Percentiles rank a stretch among this genome's conserved stretches.
Evolutionary conservation across 768 basidiomycete genomes (phyloP).

Genomic region (Lentinus tigrinus): DNA sequence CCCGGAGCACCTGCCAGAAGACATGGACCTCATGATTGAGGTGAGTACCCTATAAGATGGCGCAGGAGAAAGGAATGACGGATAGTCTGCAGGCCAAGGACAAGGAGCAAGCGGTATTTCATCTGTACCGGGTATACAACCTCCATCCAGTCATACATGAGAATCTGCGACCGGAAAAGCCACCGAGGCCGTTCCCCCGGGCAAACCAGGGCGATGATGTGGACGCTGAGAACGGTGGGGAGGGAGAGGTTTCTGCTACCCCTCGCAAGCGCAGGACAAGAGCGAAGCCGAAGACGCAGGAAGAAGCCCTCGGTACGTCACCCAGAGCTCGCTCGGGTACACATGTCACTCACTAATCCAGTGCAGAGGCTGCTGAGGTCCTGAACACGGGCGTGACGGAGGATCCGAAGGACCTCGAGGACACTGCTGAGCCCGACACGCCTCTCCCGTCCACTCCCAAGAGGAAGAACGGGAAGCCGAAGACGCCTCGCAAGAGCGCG

Average conservation of each 20-base stretch:
- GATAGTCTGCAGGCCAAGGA: slow-evolving; percentile 65
- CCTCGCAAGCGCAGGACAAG: slow-evolving; percentile 1
- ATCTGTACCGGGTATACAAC: slow-evolving; percentile 76
- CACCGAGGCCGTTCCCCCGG: slow-evolving; percentile 23
- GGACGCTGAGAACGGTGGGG: not conserved
- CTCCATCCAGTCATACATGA: slow-evolving; percentile 62
- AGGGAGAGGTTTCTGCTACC: slow-evolving; percentile 16
- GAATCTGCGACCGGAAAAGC: slow-evolving; percentile 33
- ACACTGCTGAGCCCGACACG: not conserved
- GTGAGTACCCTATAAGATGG: slow-evolving; percentile 7
- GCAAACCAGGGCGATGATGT: not conserved
- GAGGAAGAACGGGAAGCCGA: not conserved
- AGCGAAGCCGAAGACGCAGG: not conserved
- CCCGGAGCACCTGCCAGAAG: slow-evolving; percentile 54
- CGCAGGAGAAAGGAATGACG: not conserved
- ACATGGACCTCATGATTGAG: slow-evolving; percentile 85
- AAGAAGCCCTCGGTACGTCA: not conserved
- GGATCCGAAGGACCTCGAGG: slow-evolving; percentile 9
- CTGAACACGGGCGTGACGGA: slow-evolving; percentile 3
- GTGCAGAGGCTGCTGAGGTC: not conserved
- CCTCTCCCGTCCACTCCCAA: not conserved
- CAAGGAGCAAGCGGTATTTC: slow-evolving; percentile 91
- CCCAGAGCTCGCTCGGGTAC: not conserved
- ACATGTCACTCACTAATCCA: not conserved
- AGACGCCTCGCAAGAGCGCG: not conserved